Base-by-base conservation (phyloP, 371 early-diverging fungal genomes). In the Mucor racemosus region DNA sequence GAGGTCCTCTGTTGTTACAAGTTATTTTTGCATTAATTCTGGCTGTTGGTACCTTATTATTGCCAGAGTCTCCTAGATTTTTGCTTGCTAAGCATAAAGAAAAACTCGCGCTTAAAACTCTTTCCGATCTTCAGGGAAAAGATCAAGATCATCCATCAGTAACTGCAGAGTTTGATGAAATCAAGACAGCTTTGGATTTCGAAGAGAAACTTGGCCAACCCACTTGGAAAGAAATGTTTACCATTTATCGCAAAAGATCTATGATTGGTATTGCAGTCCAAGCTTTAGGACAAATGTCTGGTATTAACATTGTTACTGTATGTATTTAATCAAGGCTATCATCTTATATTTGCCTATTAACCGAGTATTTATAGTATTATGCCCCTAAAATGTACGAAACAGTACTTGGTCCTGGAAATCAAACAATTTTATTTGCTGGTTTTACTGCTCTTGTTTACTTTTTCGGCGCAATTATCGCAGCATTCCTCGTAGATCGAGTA, bases 191-290 rank as follows among this genome's bases (percentile, higher is more conserved):
- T 40, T 76, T 94, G 38, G 79, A 76, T 21, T 72, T 86, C 31
- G 96, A 97, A 74, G 79, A 85, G 13, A 84, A 77, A 5, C 78
- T 89, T 36, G 91, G 90, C 9, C 76, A 80, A 11, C 88, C 89
- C 53, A 81, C 82, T 33, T 95, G 93, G 84, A 11, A 53, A 5
- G 95, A 95, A 60, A 86, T 96, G 68, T 76, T 92, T 66, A 75
- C 77, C 5, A 71, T 48, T 1, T 72, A 83, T 55, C 81, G 84
- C 8, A 69, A 69, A 21, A 87, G 93, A 56, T 73, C 89, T 11
- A 71, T 86, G 13, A 82, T 94, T 48, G 93, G 86, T 13, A 76
- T 91, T 46, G 72, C 84, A 33, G 87, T 93, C 46, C 94, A 92
- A 75, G 80, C 80, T 8, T 35, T 76, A 1, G 75, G 70, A 31